Base-by-base conservation (phyloP, 1,284 basidiomycete genomes). In the Rhodotorula sp. region DNA sequence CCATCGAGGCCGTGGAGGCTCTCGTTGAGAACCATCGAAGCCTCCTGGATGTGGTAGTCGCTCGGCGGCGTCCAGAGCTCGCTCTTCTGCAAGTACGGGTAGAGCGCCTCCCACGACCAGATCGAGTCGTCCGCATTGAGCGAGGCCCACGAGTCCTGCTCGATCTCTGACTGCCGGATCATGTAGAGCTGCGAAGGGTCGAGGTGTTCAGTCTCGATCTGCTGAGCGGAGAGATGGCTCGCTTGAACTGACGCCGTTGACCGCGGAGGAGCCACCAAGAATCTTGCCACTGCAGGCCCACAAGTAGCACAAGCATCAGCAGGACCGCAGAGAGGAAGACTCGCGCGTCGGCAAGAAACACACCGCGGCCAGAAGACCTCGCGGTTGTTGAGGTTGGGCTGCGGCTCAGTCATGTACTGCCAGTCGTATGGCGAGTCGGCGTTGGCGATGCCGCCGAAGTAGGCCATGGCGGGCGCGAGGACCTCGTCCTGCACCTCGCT, bases 61-160 rank as follows among this genome's bases (percentile, higher is more conserved):
- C 75, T 55, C 1, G 85, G 84, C 0, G 82, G 79, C 7, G 83
- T 83, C 75, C 82, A 85, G 34, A 77, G 82, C 76, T 87, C 84
- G 16, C 82, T 78, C 76, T 81, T 61, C 82, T 88, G 88, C 82
- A 88, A 85, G 8, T 74, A 82, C 4, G 80, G 79, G 73, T 85
- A 85, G 68, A 88, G 81, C 45, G 79, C 81, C 52, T 86, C 83
- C 87, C 88, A 89, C 25, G 81, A 82, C 88, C 88, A 89, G 34
- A 80, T 78, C 25, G 80, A 80, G 44, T 12, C 4, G 62, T 68
- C 70, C 46, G 52, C 19, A 21, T 63, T 46, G 42, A 76, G 58
- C 12, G 77, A 79, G 73, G 58, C 81, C 83, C 82, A 84, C 60
- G 82, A 81, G 68, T 84, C 81, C 66, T 84, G 83, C 68, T 84